Percentiles rank a stretch among this genome's conserved stretches.
phyloP scores from a whole-genome alignment of 169 alveolate species.

The Perkinsus chesapeaki region DNA sequence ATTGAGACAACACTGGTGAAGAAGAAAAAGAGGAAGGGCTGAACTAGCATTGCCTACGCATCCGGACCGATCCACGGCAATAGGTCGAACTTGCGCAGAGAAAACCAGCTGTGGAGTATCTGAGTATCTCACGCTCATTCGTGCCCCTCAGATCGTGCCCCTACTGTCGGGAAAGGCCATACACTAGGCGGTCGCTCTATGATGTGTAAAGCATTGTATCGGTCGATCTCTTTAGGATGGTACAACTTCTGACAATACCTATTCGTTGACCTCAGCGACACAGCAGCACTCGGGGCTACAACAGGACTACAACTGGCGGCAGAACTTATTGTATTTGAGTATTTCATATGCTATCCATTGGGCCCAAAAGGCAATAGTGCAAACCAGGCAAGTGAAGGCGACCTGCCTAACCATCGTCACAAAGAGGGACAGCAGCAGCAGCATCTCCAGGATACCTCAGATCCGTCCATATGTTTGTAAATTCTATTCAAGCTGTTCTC shows the following conservation, averaged over 20 bases:
- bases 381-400: background rate
- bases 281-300: background rate
- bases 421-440: background rate
- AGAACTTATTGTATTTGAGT: background rate
- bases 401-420: background rate
- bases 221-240: background rate
- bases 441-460: no score
- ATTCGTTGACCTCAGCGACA: background rate
- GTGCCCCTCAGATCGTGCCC: background rate
- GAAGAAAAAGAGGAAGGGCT: background rate
- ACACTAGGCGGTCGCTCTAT: background rate
- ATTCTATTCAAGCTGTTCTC: background rate
- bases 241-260: background rate
- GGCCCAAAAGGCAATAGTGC: background rate
- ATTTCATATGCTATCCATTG: background rate
- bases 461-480: background rate
- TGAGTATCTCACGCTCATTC: background rate
- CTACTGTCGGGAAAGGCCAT: background rate
- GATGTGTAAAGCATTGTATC: background rate
- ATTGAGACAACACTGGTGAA: background rate
- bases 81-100: background rate
- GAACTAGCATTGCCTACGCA: no score
- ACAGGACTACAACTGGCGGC: background rate
- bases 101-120: background rate
- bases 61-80: background rate